These are phyloP conservation scores for Sporothrix luriei DNA, from an alignment of 2,329 filamentous ascomycete species.

Conservation along the genomic window DNA sequence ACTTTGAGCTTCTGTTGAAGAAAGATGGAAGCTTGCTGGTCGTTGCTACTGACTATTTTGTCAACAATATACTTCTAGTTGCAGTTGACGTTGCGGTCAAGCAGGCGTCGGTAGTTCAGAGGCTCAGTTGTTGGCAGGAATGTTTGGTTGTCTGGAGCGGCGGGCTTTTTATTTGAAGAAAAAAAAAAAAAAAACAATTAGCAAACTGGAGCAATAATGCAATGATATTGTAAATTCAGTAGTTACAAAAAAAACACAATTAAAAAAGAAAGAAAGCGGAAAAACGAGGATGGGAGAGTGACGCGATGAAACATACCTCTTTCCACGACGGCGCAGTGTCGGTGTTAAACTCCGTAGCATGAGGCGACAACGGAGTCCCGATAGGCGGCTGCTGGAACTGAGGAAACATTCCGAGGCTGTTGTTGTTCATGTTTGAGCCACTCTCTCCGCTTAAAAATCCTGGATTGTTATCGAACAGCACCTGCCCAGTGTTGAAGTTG, in stretches of 20 bases:
- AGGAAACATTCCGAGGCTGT: slow-evolving; percentile 51
- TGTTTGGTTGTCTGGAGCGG: slow-evolving; percentile 64
- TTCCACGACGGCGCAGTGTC: slow-evolving; percentile 56
- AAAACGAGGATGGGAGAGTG: neutral
- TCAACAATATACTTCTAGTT: slow-evolving; percentile 99
- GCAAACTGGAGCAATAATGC: neutral
- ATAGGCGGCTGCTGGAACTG: slow-evolving; percentile 59
- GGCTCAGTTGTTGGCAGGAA: slow-evolving; percentile 88
- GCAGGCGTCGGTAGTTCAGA: slow-evolving; percentile 90
- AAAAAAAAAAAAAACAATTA: neutral
- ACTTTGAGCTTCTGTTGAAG: slow-evolving; percentile 98
- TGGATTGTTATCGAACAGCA: slow-evolving; percentile 39
- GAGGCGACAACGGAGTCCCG: slow-evolving; percentile 69
- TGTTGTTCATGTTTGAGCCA: slow-evolving; percentile 44
- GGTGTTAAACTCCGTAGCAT: slow-evolving; percentile 73
- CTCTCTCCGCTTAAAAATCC: slow-evolving; percentile 37
- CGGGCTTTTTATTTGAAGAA: slow-evolving; percentile 44
- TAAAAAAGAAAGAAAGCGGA: neutral
- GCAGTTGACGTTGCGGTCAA: slow-evolving; percentile 94
- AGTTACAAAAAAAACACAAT: neutral
- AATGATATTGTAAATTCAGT: neutral
- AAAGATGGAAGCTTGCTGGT: slow-evolving; percentile 98
- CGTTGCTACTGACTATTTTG: slow-evolving; percentile 99
- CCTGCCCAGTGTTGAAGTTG: slow-evolving; percentile 38
- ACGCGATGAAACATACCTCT: slow-evolving; percentile 49